Evolutionary conservation across 2,329 filamentous ascomycete species (phyloP).

Genomic region (Elsinoe necatrix): DNA sequence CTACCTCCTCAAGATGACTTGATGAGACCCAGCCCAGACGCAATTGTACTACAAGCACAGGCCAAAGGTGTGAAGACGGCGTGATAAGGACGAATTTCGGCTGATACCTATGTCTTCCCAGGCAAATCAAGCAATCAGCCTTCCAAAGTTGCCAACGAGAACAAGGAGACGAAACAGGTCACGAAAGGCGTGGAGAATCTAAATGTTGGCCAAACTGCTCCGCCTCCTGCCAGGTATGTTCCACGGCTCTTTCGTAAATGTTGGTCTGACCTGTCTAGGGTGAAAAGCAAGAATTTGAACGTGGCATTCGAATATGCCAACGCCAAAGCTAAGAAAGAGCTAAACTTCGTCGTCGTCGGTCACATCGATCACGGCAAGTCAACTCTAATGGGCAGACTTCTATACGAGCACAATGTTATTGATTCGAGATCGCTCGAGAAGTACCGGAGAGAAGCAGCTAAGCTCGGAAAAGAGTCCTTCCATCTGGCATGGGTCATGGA

Average conservation of each 20-base stretch:
- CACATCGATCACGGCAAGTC: conserved; percentile 98
- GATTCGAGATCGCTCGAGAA: conserved; percentile 83
- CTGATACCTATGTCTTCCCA: conserved; percentile 11
- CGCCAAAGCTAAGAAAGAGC: conserved; percentile 65
- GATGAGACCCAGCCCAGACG: conserved; percentile 81
- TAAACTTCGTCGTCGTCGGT: conserved; percentile 44
- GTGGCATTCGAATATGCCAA: conserved; percentile 74
- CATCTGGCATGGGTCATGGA: conserved; percentile 96
- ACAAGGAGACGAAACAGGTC: conserved; percentile 18
- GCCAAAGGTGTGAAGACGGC: conserved; percentile 33
- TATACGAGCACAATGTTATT: conserved; percentile 81
- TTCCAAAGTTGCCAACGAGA: conserved; percentile 20
- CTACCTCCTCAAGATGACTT: conserved; percentile 50
- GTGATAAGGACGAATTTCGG: conserved; percentile 6
- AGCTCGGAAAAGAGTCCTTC: conserved; percentile 89
- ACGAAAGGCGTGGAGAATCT: conserved; percentile 11
- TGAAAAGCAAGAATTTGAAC: conserved; percentile 68
- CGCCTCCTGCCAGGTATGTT: not conserved
- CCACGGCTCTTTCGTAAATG: not conserved
- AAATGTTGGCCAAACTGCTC: not conserved
- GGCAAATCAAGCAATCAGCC: conserved; percentile 18
- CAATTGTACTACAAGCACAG: conserved; percentile 79
- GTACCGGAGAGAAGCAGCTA: conserved; percentile 79
- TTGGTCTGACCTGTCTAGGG: conserved; percentile 25
- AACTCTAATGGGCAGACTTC: conserved; percentile 89